phyloP scores from a whole-genome alignment of 2,329 filamentous ascomycete species.

The Fusarium oxysporum region DNA sequence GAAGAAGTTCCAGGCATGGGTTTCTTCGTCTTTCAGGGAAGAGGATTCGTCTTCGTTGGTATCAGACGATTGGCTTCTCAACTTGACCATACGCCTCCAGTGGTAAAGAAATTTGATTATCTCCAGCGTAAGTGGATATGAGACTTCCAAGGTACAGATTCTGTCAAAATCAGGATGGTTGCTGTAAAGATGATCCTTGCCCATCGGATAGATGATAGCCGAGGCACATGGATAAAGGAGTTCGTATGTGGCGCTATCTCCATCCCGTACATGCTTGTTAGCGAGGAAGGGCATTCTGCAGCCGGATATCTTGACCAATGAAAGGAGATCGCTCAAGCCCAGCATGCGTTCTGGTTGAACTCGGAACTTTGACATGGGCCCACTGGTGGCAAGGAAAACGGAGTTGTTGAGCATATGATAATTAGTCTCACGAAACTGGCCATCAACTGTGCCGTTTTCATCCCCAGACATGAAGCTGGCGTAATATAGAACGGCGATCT shows the following conservation, averaged over 20 bases:
- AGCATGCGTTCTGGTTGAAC: not conserved
- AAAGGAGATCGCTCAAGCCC: not conserved
- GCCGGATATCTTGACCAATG: not conserved
- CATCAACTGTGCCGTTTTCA: not conserved
- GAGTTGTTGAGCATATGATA: not conserved
- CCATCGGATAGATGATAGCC: not conserved
- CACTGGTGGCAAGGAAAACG: slow-evolving; percentile 3
- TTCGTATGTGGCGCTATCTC: not conserved
- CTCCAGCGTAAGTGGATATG: not conserved
- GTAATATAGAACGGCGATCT: not conserved
- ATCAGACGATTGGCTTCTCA: not conserved
- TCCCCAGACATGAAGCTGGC: not conserved
- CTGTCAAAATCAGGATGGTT: slow-evolving; percentile 4
- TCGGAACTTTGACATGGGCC: not conserved
- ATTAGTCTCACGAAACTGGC: not conserved
- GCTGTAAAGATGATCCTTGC: not conserved
- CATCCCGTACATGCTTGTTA: not conserved
- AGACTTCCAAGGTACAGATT: not conserved
- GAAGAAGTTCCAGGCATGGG: not conserved
- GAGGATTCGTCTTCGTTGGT: not conserved
- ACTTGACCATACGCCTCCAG: slow-evolving; percentile 4
- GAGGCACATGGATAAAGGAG: slow-evolving; percentile 7
- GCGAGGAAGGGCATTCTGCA: slow-evolving; percentile 8
- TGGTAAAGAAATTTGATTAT: slow-evolving; percentile 12
- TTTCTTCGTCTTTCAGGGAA: not conserved